phyloP scores from a whole-genome alignment of 495 filamentous ascomycete genomes.

The Monascus purpureus region DNA sequence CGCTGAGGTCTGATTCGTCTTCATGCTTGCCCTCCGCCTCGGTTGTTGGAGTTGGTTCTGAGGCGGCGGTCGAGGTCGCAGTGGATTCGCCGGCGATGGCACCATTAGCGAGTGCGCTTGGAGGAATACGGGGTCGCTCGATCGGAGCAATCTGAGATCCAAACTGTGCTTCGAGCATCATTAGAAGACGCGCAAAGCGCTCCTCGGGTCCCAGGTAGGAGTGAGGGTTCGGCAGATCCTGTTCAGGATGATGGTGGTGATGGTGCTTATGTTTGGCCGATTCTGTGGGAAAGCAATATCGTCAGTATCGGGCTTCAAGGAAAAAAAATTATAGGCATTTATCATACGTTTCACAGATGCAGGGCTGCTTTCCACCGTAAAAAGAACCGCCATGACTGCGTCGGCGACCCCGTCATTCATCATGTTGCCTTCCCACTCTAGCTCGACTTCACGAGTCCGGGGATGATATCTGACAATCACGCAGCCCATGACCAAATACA shows the following conservation, averaged over 20 bases:
- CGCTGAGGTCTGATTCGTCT: slow-evolving; percentile 29
- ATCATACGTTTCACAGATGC: slow-evolving; percentile 82
- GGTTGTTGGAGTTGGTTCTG: slow-evolving; percentile 6
- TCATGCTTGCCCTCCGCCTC: slow-evolving; percentile 22
- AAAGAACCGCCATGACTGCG: slow-evolving; percentile 79
- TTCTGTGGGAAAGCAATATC: slow-evolving; percentile 16
- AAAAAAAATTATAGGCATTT: neutral
- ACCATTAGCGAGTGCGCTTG: slow-evolving; percentile 24
- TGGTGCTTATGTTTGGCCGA: slow-evolving; percentile 39
- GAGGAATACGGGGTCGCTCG: slow-evolving; percentile 43
- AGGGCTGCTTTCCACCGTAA: slow-evolving; percentile 81
- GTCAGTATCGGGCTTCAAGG: slow-evolving; percentile 6
- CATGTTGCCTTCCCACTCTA: slow-evolving; percentile 97
- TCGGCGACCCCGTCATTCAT: slow-evolving; percentile 96
- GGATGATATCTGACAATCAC: slow-evolving; percentile 55
- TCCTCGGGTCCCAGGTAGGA: slow-evolving; percentile 54
- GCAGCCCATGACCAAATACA: slow-evolving; percentile 83
- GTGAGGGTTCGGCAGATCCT: slow-evolving; percentile 48
- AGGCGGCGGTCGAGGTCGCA: slow-evolving; percentile 10
- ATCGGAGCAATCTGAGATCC: slow-evolving; percentile 66
- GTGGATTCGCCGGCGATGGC: slow-evolving; percentile 11
- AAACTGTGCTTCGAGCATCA: slow-evolving; percentile 97
- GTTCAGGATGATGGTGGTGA: slow-evolving; percentile 37
- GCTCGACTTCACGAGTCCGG: slow-evolving; percentile 60
- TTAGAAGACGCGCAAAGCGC: slow-evolving; percentile 67